A percentile compares a stretch with the other conserved stretches of the same genome.
Conservation (phyloP, 768 basidiomycete species). For the Suillus plorans region DNA sequence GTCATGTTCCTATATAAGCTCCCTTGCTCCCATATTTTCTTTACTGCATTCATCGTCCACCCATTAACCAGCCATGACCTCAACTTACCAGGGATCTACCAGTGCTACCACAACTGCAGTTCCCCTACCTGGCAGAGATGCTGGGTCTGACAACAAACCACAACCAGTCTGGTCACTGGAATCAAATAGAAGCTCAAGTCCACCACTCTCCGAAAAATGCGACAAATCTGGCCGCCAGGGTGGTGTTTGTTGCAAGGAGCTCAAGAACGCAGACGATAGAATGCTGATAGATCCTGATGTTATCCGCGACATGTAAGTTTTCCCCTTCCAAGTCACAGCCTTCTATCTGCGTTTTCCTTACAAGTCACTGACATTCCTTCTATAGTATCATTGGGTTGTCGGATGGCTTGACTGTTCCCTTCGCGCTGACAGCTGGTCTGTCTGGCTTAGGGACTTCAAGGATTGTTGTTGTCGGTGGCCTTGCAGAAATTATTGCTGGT, state of each 20-base stretch:
- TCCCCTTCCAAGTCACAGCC: neutral
- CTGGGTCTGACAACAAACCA: conserved; percentile 31
- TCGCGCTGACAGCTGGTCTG: conserved; percentile 86
- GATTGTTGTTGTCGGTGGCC: conserved; percentile 91
- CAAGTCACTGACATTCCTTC: conserved; percentile 11
- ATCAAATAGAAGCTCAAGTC: conserved; percentile 35
- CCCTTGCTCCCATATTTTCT: neutral
- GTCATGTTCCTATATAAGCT: neutral
- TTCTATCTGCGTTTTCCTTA: neutral
- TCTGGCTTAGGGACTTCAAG: conserved; percentile 86
- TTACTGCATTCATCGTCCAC: neutral
- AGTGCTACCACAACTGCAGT: conserved; percentile 9
- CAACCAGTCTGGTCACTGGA: conserved; percentile 69
- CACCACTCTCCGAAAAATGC: conserved; percentile 59
- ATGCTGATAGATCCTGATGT: conserved; percentile 85
- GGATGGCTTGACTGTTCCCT: conserved; percentile 89
- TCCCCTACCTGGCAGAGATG: conserved; percentile 19
- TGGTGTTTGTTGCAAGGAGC: conserved; percentile 86
- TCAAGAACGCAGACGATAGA: conserved; percentile 77
- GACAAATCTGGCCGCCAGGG: conserved; percentile 49
- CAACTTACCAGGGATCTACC: neutral
- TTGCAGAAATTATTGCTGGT: conserved; percentile 95
- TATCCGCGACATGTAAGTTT: conserved; percentile 77
- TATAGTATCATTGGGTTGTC: conserved; percentile 84
- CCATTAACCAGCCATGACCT: neutral